Conservation (phyloP, 1,139 yeast genomes). For the Lodderomyces beijingensis region DNA sequence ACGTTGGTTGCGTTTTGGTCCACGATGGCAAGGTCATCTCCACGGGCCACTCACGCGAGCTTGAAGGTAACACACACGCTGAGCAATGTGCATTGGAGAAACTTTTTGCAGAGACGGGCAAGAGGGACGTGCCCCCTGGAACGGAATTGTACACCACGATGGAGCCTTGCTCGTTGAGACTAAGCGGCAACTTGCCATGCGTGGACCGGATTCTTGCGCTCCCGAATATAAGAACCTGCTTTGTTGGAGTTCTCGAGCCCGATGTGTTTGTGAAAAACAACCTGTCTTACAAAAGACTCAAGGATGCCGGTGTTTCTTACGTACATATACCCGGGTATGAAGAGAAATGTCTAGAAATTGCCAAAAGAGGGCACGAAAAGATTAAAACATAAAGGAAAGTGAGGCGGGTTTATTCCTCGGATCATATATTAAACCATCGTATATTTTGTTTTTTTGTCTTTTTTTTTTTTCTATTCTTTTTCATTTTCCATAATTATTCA, state of each 20-base stretch:
- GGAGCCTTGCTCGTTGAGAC: constrained; percentile 93
- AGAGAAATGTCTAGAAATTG: constrained; percentile 65
- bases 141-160: constrained; percentile 88
- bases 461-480: no score
- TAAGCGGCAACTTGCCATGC: constrained; percentile 91
- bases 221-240: constrained; percentile 58
- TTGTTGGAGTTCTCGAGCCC: constrained; percentile 93
- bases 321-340: constrained; percentile 83
- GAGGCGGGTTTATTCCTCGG: no score
- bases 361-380: constrained; percentile 65
- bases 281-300: constrained; percentile 54
- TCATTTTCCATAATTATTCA: no score
- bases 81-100: constrained; percentile 93
- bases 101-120: constrained; percentile 42
- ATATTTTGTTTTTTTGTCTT: no score
- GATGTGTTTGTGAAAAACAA: constrained; percentile 80
- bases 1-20: constrained; percentile 89
- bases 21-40: constrained; percentile 60
- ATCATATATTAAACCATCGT: no score
- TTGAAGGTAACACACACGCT: constrained; percentile 96
- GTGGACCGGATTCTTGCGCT: constrained; percentile 62
- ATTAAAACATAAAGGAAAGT: background rate
- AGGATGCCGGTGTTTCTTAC: constrained; percentile 59
- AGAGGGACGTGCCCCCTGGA: constrained; percentile 59
- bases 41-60: constrained; percentile 85